Evolutionary conservation across 805 yeast species (phyloP), one percentile per base, ranked within the genome.

Genomic region (Myxozyma mucilagina): DNA sequence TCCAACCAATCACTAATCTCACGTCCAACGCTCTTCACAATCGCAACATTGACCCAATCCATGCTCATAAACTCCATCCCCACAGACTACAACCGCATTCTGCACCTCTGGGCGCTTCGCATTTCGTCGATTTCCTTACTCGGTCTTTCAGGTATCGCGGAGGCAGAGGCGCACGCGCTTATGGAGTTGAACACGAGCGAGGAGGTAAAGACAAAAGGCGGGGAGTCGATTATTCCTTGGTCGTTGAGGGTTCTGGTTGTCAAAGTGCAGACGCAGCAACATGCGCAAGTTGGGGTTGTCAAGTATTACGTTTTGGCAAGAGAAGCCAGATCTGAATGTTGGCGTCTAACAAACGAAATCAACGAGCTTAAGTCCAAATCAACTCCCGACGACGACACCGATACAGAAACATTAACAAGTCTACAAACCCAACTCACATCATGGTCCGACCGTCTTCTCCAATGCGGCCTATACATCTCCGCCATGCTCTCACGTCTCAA

Each of bases 251-350:
- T 75, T 9, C 56, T 74, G 34, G 56, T 71, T 4, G 69, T 72
- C 20, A 70, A 73, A 31, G 65, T 74, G 16, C 72, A 68, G 50
- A 65, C 74, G 4, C 68, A 68, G 20, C 75, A 76, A 1, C 74
- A 75, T 53, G 70, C 70, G 53, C 76, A 72, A 45, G 57, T 69
- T 6, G 72, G 75, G 1, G 59, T 75, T 7, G 69, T 67, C 48
- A 60, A 60, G 41, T 72, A 72, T 61, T 75, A 76, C 56, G 53
- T 67, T 8, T 57, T 76, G 50, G 76, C 74, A 0, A 63, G 71
- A 8, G 78, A 74, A 38, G 76, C 77, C 0, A 64, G 76, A 20
- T 52, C 54, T 6, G 71, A 67, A 43, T 61, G 69, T 9, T 54
- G 60, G 48, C 44, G 57, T 10, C 57, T 50, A 20, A 45, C 38